Conservation (phyloP, 1,284 basidiomycete genomes). For the Thecaphora frezii region DNA sequence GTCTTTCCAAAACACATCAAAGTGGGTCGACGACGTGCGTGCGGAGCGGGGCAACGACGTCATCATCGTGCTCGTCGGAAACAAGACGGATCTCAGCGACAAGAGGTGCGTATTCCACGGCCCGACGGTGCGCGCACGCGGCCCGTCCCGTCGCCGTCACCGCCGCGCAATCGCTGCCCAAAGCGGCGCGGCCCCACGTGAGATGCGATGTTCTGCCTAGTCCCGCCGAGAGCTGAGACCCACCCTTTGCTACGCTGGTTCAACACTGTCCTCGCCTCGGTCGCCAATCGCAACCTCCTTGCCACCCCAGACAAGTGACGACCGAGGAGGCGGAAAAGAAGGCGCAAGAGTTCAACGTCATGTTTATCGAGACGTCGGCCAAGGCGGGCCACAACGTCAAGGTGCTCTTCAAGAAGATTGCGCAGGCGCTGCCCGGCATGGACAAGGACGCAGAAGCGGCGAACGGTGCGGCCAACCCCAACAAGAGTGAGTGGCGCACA, state of each 20-base stretch:
- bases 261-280: too few species aligned
- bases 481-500: slow-evolving; percentile 34
- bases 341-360: slow-evolving; percentile 87
- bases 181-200: too few species aligned
- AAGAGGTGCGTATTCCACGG: slow-evolving; percentile 40
- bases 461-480: slow-evolving; percentile 22
- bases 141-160: too few species aligned
- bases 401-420: slow-evolving; percentile 98
- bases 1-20: slow-evolving; percentile 93
- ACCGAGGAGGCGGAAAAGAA: slow-evolving; percentile 93
- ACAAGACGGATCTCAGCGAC: slow-evolving; percentile 81
- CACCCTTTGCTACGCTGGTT: too few species aligned
- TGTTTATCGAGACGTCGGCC: slow-evolving; percentile 99
- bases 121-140: neutral
- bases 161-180: too few species aligned
- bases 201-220: too few species aligned
- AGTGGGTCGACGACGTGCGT: slow-evolving; percentile 99
- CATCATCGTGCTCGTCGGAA: slow-evolving; percentile 96
- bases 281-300: neutral
- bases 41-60: slow-evolving; percentile 97
- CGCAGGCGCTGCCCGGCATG: slow-evolving; percentile 94
- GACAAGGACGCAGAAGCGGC: slow-evolving; percentile 74
- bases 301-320: slow-evolving; percentile 77
- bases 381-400: slow-evolving; percentile 99
- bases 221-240: too few species aligned